Conservation (phyloP, 176 grass and related monocot genomes). For the Phoenix dactylifera region DNA sequence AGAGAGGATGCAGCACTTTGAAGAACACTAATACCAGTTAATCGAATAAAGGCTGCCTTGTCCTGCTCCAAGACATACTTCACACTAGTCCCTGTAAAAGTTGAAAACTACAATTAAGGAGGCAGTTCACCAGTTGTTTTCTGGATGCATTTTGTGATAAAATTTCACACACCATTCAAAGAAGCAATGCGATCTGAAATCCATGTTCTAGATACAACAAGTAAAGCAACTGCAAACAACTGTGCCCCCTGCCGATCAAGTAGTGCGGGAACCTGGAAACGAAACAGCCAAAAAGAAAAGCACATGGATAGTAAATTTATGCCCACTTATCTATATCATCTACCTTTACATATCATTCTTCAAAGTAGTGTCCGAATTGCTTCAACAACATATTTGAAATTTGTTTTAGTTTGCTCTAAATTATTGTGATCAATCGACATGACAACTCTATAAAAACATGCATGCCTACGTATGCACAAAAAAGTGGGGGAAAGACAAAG, state of each 20-base stretch:
- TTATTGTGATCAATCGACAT: too few relatives aligned
- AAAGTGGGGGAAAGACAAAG: too few relatives aligned
- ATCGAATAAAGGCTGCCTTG: slow-evolving; percentile 77
- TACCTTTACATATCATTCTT: too few relatives aligned
- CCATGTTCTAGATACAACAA: slow-evolving; percentile 94
- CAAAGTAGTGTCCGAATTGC: too few relatives aligned
- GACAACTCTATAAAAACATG: too few relatives aligned
- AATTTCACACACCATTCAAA: slow-evolving; percentile 54
- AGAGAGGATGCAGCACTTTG: slow-evolving; percentile 96
- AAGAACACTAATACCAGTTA: slow-evolving; percentile 90
- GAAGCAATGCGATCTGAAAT: slow-evolving; percentile 98
- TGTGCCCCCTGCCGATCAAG: slow-evolving; percentile 93
- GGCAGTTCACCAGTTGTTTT: too few relatives aligned
- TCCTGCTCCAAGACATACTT: slow-evolving; percentile 98
- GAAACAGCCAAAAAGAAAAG: slow-evolving; percentile 25
- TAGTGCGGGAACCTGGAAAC: slow-evolving; percentile 66
- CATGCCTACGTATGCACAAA: too few relatives aligned
- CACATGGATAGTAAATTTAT: too few relatives aligned
- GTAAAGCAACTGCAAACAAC: slow-evolving; percentile 76
- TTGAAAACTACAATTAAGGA: slow-evolving; percentile 3
- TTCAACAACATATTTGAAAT: too few relatives aligned
- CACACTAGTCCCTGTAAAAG: slow-evolving; percentile 76
- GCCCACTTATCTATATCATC: too few relatives aligned
- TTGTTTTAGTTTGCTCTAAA: too few relatives aligned
- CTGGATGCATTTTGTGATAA: too few relatives aligned